Percentiles rank a stretch among this genome's conserved stretches.
These are phyloP conservation scores for Grosmannia serpens DNA, from an alignment of 2,329 filamentous ascomycete species.

Conservation along the genomic window DNA sequence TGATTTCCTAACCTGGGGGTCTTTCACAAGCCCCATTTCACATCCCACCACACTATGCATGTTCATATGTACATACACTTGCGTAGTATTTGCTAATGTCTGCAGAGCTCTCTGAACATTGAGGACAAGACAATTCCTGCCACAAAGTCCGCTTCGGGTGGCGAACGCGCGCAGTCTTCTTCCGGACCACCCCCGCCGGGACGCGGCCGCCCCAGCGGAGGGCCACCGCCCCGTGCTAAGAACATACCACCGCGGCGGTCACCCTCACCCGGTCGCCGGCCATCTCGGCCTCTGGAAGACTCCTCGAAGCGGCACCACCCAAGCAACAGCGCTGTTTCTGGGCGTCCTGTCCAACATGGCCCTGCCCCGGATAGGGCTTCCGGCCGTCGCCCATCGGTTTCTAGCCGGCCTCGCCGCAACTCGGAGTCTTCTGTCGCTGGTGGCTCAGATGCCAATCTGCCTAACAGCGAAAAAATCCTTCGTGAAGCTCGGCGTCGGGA, in stretches of 20 bases:
- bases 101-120: constrained; percentile 55
- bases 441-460: constrained; percentile 45
- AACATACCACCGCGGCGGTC: constrained; percentile 37
- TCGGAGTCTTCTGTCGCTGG: constrained; percentile 62
- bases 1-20: background rate
- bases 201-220: constrained; percentile 26
- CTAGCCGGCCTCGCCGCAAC: constrained; percentile 53
- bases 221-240: constrained; percentile 32
- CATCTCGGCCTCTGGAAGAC: constrained; percentile 56
- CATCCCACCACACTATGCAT: background rate
- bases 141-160: background rate
- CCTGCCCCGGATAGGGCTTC: constrained; percentile 4
- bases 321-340: constrained; percentile 9
- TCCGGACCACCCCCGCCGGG: constrained; percentile 12
- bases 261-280: constrained; percentile 38
- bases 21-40: background rate
- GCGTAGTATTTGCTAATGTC: background rate
- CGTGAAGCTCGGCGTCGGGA: constrained; percentile 40
- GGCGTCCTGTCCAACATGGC: background rate
- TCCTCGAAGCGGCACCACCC: constrained; percentile 38
- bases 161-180: background rate
- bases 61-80: background rate
- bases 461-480: constrained; percentile 45
- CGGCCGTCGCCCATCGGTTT: constrained; percentile 19
- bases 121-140: constrained; percentile 37